Evolutionary conservation across 2,329 filamentous ascomycete genomes (phyloP), one percentile per base, ranked within the genome.

Genomic region (Madurella mycetomatis): DNA sequence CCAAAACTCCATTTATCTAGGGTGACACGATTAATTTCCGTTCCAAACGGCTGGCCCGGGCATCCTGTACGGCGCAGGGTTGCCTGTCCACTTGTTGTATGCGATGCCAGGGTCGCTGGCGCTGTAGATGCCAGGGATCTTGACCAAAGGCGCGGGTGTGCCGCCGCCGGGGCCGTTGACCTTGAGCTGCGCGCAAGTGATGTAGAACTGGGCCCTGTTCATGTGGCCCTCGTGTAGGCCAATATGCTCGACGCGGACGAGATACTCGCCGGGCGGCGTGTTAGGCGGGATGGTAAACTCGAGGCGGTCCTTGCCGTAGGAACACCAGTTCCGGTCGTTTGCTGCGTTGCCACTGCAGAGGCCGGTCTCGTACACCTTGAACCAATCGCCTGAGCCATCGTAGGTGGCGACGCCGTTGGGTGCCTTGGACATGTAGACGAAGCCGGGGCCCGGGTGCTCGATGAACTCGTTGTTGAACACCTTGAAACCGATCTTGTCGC

Each of bases 121-220:
- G 64, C 84, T 78, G 56, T 85, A 85, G 39, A 73, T 54, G 59
- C 73, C 73, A 2, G 73, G 73, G 56, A 76, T 74, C 39, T 66
- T 61, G 37, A 74, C 72, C 16, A 72, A 59, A 2, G 71, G 70
- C 0, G 61, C 53, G 1, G 73, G 72, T 5, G 47, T 65, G 45
- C 69, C 70, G 45, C 55, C 68, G 2, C 72, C 71, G 17, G 67
- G 66, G 9, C 69, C 69, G 12, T 65, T 67, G 47, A 77, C 69
- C 56, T 69, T 70, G 49, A 78, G 57, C 66, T 77, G 75, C 0
- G 71, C 72, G 61, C 75, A 77, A 4, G 68, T 68, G 46, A 75
- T 70, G 62, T 77, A 77, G 60, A 77, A 73, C 63, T 77, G 62
- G 37, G 64, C 60, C 32, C 62, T 48, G 40, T 56, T 59, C 34